A percentile compares a stretch with the other conserved stretches of the same genome.
These are phyloP conservation scores for Aspergillus candidus DNA, from an alignment of 2,329 filamentous ascomycete species.

Conservation along the genomic window DNA sequence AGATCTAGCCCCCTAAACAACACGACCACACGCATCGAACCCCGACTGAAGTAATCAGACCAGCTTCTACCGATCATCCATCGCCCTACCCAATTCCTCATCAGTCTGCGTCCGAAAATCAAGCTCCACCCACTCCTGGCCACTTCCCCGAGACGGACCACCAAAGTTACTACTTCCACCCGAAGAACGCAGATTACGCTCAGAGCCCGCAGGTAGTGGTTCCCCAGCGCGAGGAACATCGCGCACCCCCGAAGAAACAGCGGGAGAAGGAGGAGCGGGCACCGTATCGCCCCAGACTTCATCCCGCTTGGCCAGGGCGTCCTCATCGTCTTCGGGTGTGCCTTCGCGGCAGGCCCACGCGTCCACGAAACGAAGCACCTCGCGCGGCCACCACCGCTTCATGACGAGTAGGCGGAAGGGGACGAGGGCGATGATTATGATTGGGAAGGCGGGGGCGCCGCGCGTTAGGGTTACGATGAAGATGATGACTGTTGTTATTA, in stretches of 20 bases:
- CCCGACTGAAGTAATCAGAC: no score
- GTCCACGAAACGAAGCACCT: constrained; percentile 51
- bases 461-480: constrained; percentile 58
- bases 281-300: constrained; percentile 2
- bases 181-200: no score
- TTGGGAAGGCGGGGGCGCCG: constrained; percentile 58
- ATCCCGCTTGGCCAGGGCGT: constrained; percentile 13
- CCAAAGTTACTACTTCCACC: neutral
- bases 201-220: neutral
- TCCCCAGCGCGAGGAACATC: neutral
- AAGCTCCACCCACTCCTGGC: constrained; percentile 22
- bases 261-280: constrained; percentile 1
- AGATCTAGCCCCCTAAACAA: no score
- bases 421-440: constrained; percentile 59
- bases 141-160: neutral
- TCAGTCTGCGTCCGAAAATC: constrained; percentile 11
- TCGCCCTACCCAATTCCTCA: constrained; percentile 16
- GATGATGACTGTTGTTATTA: constrained; percentile 54
- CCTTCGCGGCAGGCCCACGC: constrained; percentile 48
- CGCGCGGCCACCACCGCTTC: constrained; percentile 54
- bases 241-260: neutral
- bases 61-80: neutral
- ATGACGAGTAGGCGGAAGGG: constrained; percentile 56
- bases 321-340: constrained; percentile 47
- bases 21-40: no score